Conservation (phyloP, 2,329 filamentous ascomycete species). For the Atkinsonella texensis region DNA sequence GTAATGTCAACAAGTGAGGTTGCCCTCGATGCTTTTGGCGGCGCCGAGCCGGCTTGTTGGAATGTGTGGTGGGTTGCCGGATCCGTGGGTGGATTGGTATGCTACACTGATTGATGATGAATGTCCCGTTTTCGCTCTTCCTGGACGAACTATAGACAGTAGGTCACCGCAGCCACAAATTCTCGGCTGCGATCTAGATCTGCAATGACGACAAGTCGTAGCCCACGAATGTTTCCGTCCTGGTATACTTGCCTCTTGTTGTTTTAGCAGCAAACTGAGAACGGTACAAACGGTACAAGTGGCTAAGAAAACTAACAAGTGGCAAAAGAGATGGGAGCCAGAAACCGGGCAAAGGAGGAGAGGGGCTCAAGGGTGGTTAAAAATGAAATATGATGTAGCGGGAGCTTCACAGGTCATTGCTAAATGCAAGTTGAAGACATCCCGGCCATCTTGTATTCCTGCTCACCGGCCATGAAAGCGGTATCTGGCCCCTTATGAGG, state of each 20-base stretch:
- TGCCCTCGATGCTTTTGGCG: conserved; percentile 2
- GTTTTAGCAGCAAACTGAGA: background rate
- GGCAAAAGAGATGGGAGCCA: background rate
- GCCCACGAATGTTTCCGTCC: background rate
- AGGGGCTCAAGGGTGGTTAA: background rate
- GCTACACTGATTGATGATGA: conserved; percentile 5
- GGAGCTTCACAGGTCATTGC: background rate
- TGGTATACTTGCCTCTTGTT: background rate
- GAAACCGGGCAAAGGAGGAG: background rate
- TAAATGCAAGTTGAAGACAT: conserved; percentile 5
- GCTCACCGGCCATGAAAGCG: conserved; percentile 3
- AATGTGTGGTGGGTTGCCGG: conserved; percentile 6
- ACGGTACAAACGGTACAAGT: background rate
- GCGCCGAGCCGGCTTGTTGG: background rate
- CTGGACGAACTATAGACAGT: background rate
- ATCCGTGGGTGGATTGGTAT: conserved; percentile 6
- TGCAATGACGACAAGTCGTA: background rate
- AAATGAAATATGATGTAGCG: background rate
- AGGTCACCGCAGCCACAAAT: background rate
- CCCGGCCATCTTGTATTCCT: conserved; percentile 11
- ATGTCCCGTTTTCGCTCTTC: conserved; percentile 5
- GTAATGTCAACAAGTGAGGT: background rate
- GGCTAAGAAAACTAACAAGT: background rate
- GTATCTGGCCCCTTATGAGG: background rate
- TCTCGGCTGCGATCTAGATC: background rate